These are phyloP conservation scores for Suillus weaverae DNA, from an alignment of 768 basidiomycete genomes.

Conservation along the genomic window DNA sequence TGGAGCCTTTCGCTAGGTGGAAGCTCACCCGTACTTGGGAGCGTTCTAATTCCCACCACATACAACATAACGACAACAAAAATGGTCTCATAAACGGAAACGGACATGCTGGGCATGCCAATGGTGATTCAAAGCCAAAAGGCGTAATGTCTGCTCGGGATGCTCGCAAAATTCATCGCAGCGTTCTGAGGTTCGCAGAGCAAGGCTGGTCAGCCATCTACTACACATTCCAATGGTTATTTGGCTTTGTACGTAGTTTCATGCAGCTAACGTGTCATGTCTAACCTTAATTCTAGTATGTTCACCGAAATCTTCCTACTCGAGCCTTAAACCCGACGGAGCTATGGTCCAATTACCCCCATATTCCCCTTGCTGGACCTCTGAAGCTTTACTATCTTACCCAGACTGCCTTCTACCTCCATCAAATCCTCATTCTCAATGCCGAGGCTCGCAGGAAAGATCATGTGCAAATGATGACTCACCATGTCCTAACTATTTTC, in stretches of 20 bases:
- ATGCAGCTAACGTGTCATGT: conserved; percentile 11
- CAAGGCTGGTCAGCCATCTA: conserved; percentile 92
- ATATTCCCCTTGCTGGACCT: conserved; percentile 72
- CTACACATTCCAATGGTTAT: conserved; percentile 70
- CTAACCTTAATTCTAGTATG: conserved; percentile 55
- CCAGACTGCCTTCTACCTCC: conserved; percentile 86
- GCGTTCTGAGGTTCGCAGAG: conserved; percentile 87
- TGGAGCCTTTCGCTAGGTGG: conserved; percentile 81
- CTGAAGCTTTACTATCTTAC: conserved; percentile 89
- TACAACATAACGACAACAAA: conserved; percentile 22
- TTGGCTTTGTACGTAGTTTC: conserved; percentile 74
- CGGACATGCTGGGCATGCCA: conserved; percentile 29
- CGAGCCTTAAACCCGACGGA: conserved; percentile 58
- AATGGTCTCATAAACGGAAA: conserved; percentile 39
- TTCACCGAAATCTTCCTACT: conserved; percentile 73
- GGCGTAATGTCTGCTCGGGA: conserved; percentile 41
- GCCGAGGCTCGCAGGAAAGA: conserved; percentile 92
- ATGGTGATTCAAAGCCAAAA: conserved; percentile 21
- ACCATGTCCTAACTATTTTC: conserved; percentile 86
- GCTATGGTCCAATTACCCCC: conserved; percentile 83
- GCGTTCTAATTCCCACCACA: conserved; percentile 17
- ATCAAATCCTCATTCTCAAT: conserved; percentile 90
- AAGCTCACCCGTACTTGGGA: conserved; percentile 61
- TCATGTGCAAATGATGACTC: conserved; percentile 93
- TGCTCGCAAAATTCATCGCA: conserved; percentile 61